Conservation (phyloP, 495 filamentous ascomycete genomes). For the Penicillium mononematosum region DNA sequence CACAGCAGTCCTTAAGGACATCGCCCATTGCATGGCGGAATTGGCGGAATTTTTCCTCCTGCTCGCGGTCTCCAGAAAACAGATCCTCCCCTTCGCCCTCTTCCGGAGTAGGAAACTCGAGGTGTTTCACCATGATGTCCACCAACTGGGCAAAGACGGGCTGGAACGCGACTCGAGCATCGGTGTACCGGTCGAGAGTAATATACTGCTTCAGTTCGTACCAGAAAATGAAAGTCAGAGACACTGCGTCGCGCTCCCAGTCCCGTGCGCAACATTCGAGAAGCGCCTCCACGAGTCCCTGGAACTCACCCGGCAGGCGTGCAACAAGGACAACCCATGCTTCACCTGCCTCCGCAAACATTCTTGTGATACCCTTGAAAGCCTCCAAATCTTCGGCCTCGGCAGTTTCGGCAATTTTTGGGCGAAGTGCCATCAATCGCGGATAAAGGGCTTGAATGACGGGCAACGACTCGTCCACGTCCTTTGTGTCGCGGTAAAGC, state of each 20-base stretch:
- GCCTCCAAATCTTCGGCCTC: constrained; percentile 81
- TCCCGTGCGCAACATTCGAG: constrained; percentile 88
- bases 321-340: constrained; percentile 91
- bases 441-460: constrained; percentile 86
- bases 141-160: constrained; percentile 85
- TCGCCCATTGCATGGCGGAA: constrained; percentile 98
- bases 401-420: constrained; percentile 73
- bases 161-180: constrained; percentile 68
- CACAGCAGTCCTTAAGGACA: constrained; percentile 94
- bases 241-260: constrained; percentile 82
- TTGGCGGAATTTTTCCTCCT: constrained; percentile 95
- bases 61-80: constrained; percentile 93
- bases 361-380: constrained; percentile 80
- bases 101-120: constrained; percentile 84
- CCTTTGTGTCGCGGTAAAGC: constrained; percentile 87
- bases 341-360: constrained; percentile 93
- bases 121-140: constrained; percentile 87
- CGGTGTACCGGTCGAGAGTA: constrained; percentile 81
- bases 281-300: constrained; percentile 82
- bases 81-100: constrained; percentile 70
- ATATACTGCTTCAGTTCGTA: constrained; percentile 98
- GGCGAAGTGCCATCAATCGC: constrained; percentile 70
- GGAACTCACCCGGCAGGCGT: constrained; percentile 75
- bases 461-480: constrained; percentile 78
- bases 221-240: constrained; percentile 94